A percentile compares a stretch with the other conserved stretches of the same genome.
Evolutionary conservation across 1,284 basidiomycete genomes (phyloP).

Genomic region (Kalmanozyma brasiliensis): DNA sequence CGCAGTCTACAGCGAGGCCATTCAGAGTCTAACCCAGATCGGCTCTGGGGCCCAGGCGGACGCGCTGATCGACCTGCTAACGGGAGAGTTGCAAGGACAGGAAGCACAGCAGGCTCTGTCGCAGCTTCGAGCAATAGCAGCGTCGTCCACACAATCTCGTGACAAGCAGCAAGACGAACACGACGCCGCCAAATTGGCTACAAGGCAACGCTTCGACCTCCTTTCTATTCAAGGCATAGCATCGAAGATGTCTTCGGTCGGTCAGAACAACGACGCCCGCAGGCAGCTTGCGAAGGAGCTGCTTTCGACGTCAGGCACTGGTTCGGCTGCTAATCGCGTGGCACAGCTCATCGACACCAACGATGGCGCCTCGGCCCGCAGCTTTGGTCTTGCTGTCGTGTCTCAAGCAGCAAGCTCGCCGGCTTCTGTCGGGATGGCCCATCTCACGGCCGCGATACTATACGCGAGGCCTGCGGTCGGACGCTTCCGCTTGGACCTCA

Average conservation of each 20-base stretch:
- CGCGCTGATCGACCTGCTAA: slow-evolving; percentile 6
- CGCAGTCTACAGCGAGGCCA: slow-evolving; percentile 7
- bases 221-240: slow-evolving; percentile 7
- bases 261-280: slow-evolving; percentile 1
- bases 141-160: neutral
- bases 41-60: neutral
- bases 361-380: slow-evolving; percentile 16
- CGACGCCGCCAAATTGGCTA: neutral
- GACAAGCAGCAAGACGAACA: neutral
- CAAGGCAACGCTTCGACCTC: slow-evolving; percentile 19
- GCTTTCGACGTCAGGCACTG: neutral
- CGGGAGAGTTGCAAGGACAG: neutral
- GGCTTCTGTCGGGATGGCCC: neutral
- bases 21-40: slow-evolving; percentile 1
- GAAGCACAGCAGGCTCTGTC: slow-evolving; percentile 15
- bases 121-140: slow-evolving; percentile 2
- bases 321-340: neutral
- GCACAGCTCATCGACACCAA: slow-evolving; percentile 32
- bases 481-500: slow-evolving; percentile 15
- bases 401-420: neutral
- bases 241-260: slow-evolving; percentile 3
- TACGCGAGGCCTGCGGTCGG: slow-evolving; percentile 40
- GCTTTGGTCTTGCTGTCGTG: slow-evolving; percentile 6
- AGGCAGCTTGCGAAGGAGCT: slow-evolving; percentile 7
- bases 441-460: slow-evolving; percentile 6